Conservation (phyloP, 768 basidiomycete species). For the Phylloporus sp. region DNA sequence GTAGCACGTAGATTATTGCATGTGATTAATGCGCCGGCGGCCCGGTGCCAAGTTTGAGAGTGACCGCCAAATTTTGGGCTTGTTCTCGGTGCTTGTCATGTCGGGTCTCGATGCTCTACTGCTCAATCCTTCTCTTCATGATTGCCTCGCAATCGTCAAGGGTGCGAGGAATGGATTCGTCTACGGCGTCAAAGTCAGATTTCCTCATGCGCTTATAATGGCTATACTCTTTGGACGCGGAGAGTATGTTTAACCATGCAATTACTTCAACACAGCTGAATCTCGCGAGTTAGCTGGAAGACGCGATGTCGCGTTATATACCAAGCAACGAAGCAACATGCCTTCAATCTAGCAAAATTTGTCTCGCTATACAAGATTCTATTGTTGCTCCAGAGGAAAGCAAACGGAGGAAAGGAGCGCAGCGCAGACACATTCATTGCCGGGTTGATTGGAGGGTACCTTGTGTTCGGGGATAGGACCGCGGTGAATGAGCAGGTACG, state of each 20-base stretch:
- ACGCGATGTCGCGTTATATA: constrained; percentile 65
- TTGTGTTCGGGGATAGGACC: constrained; percentile 80
- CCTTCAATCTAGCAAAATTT: constrained; percentile 88
- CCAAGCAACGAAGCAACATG: constrained; percentile 85
- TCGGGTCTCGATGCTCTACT: constrained; percentile 23
- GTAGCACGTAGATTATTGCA: constrained; percentile 5
- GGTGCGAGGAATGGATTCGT: constrained; percentile 89
- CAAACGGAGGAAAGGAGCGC: constrained; percentile 78
- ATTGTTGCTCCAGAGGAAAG: constrained; percentile 74
- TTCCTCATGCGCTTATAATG: constrained; percentile 97
- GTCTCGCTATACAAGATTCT: constrained; percentile 89
- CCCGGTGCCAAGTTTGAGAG: not conserved
- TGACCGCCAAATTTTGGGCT: not conserved
- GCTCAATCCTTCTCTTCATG: constrained; percentile 74
- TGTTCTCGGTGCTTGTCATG: constrained; percentile 15
- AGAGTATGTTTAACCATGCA: constrained; percentile 52
- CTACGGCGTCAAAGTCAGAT: constrained; percentile 86
- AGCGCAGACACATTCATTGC: constrained; percentile 85
- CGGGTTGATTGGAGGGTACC: constrained; percentile 86
- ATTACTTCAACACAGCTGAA: constrained; percentile 3
- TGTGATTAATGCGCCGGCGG: constrained; percentile 25
- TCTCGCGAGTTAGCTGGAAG: constrained; percentile 52
- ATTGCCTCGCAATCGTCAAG: constrained; percentile 89
- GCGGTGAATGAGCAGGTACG: constrained; percentile 90
- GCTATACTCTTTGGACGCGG: constrained; percentile 89